A percentile compares a stretch with the other conserved stretches of the same genome.
Evolutionary conservation across 2,329 filamentous ascomycete species (phyloP).

Genomic region (Ophiosphaerella herpotricha): DNA sequence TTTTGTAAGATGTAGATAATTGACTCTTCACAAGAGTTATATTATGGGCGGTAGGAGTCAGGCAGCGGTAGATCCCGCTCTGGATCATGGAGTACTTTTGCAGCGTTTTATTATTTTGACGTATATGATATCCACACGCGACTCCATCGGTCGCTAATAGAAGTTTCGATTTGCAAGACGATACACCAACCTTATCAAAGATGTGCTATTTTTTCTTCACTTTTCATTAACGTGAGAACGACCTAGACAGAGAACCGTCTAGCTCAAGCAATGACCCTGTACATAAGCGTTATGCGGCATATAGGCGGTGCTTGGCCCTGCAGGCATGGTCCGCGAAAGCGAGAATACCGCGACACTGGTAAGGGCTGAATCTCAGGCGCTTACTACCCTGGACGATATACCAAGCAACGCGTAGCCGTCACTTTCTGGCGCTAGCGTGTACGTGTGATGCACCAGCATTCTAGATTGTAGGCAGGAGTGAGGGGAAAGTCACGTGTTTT

Average conservation of each 20-base stretch:
- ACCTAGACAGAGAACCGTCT: background rate
- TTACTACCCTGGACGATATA: too few relatives aligned
- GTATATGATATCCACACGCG: constrained; percentile 6
- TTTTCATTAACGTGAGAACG: background rate
- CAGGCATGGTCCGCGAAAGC: constrained; percentile 10
- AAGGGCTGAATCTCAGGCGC: background rate
- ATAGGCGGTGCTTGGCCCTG: constrained; percentile 10
- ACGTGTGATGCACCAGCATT: too few relatives aligned
- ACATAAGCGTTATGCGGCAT: background rate
- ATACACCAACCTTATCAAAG: background rate
- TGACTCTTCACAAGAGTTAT: background rate
- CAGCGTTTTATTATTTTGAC: background rate
- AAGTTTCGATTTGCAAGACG: background rate
- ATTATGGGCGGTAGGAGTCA: background rate
- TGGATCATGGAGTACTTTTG: background rate
- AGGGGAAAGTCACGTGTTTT: too few relatives aligned
- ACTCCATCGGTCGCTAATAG: constrained; percentile 1
- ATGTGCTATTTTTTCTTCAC: background rate
- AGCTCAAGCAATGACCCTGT: background rate
- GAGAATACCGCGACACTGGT: constrained; percentile 5
- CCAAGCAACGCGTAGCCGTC: too few relatives aligned
- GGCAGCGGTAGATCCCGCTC: background rate
- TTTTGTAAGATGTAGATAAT: background rate
- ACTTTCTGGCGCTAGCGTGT: too few relatives aligned
- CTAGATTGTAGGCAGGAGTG: too few relatives aligned